These are phyloP conservation scores for Saccharomycopsis capsularis DNA, from an alignment of 805 yeast genomes.

Conservation along the genomic window DNA sequence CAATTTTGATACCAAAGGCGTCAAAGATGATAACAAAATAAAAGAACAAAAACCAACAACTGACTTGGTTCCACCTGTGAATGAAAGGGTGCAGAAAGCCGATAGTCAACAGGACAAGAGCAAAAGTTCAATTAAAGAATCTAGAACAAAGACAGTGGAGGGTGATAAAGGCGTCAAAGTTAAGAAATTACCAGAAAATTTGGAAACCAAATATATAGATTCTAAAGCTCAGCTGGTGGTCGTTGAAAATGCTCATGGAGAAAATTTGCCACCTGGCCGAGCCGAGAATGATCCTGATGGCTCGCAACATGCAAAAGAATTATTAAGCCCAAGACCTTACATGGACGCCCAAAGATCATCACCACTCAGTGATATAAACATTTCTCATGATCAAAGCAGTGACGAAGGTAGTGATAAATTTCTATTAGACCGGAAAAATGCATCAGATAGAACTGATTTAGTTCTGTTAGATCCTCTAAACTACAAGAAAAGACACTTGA, in stretches of 20 bases:
- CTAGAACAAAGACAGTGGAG: too few species aligned
- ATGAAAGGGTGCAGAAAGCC: too few species aligned
- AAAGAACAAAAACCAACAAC: neutral
- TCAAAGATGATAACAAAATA: neutral
- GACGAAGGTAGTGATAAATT: too few species aligned
- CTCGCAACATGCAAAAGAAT: neutral
- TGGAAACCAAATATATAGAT: too few species aligned
- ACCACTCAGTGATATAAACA: constrained; percentile 15
- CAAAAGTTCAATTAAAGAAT: too few species aligned
- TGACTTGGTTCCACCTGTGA: too few species aligned
- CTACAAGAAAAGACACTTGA: neutral
- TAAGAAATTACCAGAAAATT: too few species aligned
- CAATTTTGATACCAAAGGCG: neutral
- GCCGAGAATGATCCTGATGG: neutral
- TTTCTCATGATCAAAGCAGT: neutral
- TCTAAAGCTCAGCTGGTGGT: too few species aligned
- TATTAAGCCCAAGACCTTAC: neutral
- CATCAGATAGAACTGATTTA: too few species aligned
- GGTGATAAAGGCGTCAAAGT: too few species aligned
- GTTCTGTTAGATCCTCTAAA: too few species aligned
- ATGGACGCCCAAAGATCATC: constrained; percentile 9
- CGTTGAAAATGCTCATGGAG: neutral
- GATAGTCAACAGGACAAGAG: too few species aligned
- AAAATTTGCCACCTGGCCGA: neutral
- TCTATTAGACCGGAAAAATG: neutral